phyloP scores from a whole-genome alignment of 2,329 filamentous ascomycete genomes.

The Exserohilum rostratum region DNA sequence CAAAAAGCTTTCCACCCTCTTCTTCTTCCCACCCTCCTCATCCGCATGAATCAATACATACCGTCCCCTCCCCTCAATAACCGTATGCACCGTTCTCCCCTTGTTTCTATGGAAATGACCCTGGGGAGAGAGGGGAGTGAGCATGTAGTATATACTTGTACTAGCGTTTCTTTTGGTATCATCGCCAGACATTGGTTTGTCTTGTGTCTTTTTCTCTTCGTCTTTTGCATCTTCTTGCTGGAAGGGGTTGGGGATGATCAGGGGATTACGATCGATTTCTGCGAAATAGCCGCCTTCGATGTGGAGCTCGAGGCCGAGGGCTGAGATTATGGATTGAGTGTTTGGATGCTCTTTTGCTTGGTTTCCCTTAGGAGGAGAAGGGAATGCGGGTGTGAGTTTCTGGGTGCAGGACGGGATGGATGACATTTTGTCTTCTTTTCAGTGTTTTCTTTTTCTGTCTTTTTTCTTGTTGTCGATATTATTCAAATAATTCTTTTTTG shows the following conservation, averaged over 20 bases:
- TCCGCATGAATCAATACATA: constrained; percentile 70
- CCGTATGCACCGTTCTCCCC: constrained; percentile 64
- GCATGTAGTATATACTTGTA: constrained; percentile 69
- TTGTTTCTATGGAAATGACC: constrained; percentile 69
- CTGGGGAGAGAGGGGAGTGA: constrained; percentile 62
- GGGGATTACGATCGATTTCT: constrained; percentile 55
- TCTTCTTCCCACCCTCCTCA: constrained; percentile 56
- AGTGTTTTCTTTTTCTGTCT: too few relatives aligned
- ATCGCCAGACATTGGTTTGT: constrained; percentile 48
- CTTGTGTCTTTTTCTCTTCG: constrained; percentile 28
- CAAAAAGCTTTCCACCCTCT: constrained; percentile 66
- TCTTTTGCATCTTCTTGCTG: constrained; percentile 3
- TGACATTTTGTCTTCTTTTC: too few relatives aligned
- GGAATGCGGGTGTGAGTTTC: neutral
- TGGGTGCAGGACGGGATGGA: too few relatives aligned
- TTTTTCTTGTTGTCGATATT: too few relatives aligned
- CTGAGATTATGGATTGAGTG: constrained; percentile 26
- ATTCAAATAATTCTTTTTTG: too few relatives aligned
- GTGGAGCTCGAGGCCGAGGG: constrained; percentile 52
- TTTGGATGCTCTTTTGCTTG: constrained; percentile 11
- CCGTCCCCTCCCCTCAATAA: constrained; percentile 66
- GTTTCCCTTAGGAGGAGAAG: too few relatives aligned
- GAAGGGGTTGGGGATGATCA: constrained; percentile 62
- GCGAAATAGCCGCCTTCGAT: constrained; percentile 59
- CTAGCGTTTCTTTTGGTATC: constrained; percentile 58